Percentiles rank a stretch among this genome's conserved stretches.
Conservation (phyloP, 495 filamentous ascomycete species). For the Aspergillus homomorphus region DNA sequence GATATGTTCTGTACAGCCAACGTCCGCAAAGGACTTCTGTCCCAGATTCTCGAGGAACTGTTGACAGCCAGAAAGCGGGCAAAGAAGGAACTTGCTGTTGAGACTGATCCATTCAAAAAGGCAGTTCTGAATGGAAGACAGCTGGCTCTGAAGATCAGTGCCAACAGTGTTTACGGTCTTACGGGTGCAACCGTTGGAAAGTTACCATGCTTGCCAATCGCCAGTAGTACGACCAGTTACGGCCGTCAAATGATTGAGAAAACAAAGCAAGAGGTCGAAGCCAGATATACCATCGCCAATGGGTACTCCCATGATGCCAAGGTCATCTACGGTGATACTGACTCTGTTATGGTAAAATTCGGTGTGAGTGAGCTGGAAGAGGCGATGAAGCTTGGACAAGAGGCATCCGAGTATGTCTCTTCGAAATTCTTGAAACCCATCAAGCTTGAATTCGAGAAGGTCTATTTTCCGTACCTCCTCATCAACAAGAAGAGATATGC, state of each 20-base stretch:
- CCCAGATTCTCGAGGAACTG: slow-evolving; percentile 93
- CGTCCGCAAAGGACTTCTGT: slow-evolving; percentile 85
- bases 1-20: slow-evolving; percentile 90
- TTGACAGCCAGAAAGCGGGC: slow-evolving; percentile 86
- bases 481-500: slow-evolving; percentile 99
- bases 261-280: slow-evolving; percentile 90
- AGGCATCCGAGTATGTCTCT: slow-evolving; percentile 84
- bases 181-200: slow-evolving; percentile 96
- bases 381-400: slow-evolving; percentile 90
- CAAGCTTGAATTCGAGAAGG: slow-evolving; percentile 99
- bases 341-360: slow-evolving; percentile 99
- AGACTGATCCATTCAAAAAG: slow-evolving; percentile 96
- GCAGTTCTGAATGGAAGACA: slow-evolving; percentile 97
- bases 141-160: slow-evolving; percentile 92
- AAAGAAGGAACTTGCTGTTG: slow-evolving; percentile 83
- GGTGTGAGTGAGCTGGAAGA: slow-evolving; percentile 78
- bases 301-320: slow-evolving; percentile 91
- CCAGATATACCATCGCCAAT: slow-evolving; percentile 83
- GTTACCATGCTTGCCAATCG: slow-evolving; percentile 90
- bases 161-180: slow-evolving; percentile 97
- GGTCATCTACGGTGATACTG: slow-evolving; percentile 98
- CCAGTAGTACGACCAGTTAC: slow-evolving; percentile 92
- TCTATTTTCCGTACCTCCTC: slow-evolving; percentile 95
- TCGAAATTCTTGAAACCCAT: slow-evolving; percentile 91
- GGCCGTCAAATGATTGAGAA: slow-evolving; percentile 98